Conservation (phyloP, 306 rosid genomes). For the Luffa aegyptiaca region DNA sequence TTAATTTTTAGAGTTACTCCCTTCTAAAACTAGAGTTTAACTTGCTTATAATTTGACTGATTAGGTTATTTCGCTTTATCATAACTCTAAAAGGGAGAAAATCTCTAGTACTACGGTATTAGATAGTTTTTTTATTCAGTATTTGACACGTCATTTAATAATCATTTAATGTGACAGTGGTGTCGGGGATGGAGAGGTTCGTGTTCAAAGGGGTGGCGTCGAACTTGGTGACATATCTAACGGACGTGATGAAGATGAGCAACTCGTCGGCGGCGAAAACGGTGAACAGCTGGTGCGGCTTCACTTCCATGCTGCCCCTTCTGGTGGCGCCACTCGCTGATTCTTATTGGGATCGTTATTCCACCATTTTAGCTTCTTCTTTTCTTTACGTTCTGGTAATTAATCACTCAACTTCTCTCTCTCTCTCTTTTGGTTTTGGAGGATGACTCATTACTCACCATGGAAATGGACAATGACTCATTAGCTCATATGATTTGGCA, state of each 20-base stretch:
- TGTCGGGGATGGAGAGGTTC: slow-evolving; percentile 90
- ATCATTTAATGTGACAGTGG: slow-evolving; percentile 15
- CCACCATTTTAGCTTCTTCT: slow-evolving; percentile 57
- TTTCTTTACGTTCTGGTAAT: slow-evolving; percentile 56
- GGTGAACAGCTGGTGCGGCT: slow-evolving; percentile 77
- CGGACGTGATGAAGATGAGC: slow-evolving; percentile 69
- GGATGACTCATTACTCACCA: neutral
- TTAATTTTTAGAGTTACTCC: too few species aligned
- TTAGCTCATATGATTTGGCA: neutral
- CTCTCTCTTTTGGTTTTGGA: neutral
- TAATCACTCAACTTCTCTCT: neutral
- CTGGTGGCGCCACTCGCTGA: slow-evolving; percentile 78
- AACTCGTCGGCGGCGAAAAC: slow-evolving; percentile 88
- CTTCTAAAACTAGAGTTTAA: too few species aligned
- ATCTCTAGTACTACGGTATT: too few species aligned
- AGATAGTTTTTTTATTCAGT: too few species aligned
- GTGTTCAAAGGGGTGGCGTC: slow-evolving; percentile 90
- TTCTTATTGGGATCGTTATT: slow-evolving; percentile 65
- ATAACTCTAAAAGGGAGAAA: too few species aligned
- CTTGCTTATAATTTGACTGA: too few species aligned
- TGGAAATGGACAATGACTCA: neutral
- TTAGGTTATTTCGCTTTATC: too few species aligned
- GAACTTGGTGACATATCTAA: slow-evolving; percentile 68
- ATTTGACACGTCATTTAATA: too few species aligned
- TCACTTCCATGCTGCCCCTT: slow-evolving; percentile 82